Percentiles rank a stretch among this genome's conserved stretches.
These are phyloP conservation scores for Neonectria magnoliae DNA, from an alignment of 2,329 filamentous ascomycete species.

Conservation along the genomic window DNA sequence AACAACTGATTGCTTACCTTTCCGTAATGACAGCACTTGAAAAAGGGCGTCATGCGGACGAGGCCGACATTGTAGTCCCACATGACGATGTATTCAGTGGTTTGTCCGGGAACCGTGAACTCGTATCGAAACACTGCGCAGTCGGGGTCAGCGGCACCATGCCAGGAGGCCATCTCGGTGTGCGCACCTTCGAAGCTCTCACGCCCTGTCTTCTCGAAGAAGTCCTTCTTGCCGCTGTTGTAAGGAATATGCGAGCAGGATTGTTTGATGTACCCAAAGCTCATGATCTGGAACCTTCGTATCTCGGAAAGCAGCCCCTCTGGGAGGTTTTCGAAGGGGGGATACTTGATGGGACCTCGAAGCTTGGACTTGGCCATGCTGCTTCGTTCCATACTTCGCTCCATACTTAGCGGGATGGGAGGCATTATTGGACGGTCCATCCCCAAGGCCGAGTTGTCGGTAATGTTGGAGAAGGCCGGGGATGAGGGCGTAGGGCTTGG, in stretches of 20 bases:
- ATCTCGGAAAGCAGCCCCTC: constrained; percentile 67
- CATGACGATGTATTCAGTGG: constrained; percentile 79
- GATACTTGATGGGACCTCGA: constrained; percentile 76
- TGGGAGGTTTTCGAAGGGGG: constrained; percentile 75
- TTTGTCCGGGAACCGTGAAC: constrained; percentile 76
- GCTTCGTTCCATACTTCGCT: constrained; percentile 63
- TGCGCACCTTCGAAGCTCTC: constrained; percentile 85
- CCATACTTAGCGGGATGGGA: constrained; percentile 53
- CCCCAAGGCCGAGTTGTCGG: constrained; percentile 17
- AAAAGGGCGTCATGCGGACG: constrained; percentile 92
- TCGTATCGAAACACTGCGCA: constrained; percentile 64
- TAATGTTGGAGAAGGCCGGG: constrained; percentile 24
- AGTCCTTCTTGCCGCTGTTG: constrained; percentile 92
- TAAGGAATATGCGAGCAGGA: constrained; percentile 86
- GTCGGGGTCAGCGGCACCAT: constrained; percentile 1
- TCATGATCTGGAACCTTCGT: constrained; percentile 71
- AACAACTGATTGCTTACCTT: constrained; percentile 69
- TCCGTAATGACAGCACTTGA: constrained; percentile 87
- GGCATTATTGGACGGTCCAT: constrained; percentile 27
- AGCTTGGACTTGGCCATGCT: constrained; percentile 64
- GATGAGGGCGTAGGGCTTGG: constrained; percentile 49
- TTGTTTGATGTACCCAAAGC: constrained; percentile 69
- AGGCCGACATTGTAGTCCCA: constrained; percentile 98
- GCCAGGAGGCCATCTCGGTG: not conserved
- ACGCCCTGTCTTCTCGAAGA: constrained; percentile 84